phyloP scores from a whole-genome alignment of 371 early-diverging fungal genomes.

The Mucor plumbeus region DNA sequence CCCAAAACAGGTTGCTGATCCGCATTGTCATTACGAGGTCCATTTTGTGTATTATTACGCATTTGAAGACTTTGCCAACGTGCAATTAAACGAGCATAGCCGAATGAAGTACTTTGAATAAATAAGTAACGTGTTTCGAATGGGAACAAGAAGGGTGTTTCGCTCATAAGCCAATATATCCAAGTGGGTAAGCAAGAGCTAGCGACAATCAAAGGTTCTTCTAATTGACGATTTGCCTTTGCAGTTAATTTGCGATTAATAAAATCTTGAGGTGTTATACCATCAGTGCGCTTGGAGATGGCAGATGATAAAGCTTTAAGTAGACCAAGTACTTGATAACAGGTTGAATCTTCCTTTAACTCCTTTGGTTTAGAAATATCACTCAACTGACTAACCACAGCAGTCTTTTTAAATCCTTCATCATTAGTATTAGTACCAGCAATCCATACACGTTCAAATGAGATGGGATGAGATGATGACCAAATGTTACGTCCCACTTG shows the following conservation, averaged over 20 bases:
- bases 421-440: constrained; percentile 21
- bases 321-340: constrained; percentile 56
- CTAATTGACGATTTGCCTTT: constrained; percentile 84
- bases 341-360: constrained; percentile 31
- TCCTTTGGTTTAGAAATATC: constrained; percentile 28
- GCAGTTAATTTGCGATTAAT: constrained; percentile 81
- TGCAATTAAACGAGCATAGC: constrained; percentile 78
- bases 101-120: constrained; percentile 85
- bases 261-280: constrained; percentile 62
- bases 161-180: constrained; percentile 67
- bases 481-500: constrained; percentile 45
- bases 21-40: constrained; percentile 32
- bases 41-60: constrained; percentile 42
- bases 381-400: constrained; percentile 20
- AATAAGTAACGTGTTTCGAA: constrained; percentile 83
- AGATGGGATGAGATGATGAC: constrained; percentile 59
- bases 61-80: constrained; percentile 62
- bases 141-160: constrained; percentile 83
- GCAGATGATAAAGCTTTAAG: constrained; percentile 49
- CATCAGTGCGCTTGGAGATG: constrained; percentile 20
- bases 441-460: constrained; percentile 47
- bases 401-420: constrained; percentile 21
- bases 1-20: constrained; percentile 62
- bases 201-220: constrained; percentile 88
- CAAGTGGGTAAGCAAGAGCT: constrained; percentile 82